Percentiles rank a stretch among this genome's conserved stretches.
Evolutionary conservation across 2,329 filamentous ascomycete genomes (phyloP).

Genomic region (Trichoderma breve): DNA sequence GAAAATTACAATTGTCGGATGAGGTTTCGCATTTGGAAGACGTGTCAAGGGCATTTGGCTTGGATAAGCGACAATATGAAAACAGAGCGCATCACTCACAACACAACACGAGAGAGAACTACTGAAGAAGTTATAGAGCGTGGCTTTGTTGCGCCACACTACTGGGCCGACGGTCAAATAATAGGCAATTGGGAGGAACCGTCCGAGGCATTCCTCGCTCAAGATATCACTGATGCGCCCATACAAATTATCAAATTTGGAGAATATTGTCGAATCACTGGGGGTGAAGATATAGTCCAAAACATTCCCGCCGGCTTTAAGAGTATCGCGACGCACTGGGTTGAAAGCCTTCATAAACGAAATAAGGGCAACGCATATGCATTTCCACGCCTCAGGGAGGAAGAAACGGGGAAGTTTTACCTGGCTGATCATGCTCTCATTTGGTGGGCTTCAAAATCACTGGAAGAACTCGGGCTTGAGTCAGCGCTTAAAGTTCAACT

Average conservation of each 20-base stretch:
- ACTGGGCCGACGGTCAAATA: background rate
- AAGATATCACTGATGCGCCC: background rate
- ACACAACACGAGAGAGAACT: background rate
- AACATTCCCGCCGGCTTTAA: rapidly evolving
- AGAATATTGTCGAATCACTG: background rate
- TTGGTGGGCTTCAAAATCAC: background rate
- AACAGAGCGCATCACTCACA: too few relatives aligned
- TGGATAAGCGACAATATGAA: background rate
- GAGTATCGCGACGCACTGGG: background rate
- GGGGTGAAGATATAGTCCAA: rapidly evolving
- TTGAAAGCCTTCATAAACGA: background rate
- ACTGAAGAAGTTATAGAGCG: background rate
- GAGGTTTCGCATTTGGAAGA: background rate
- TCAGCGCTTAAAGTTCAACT: background rate
- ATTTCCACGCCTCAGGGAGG: background rate
- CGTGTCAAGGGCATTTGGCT: background rate
- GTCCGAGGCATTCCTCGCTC: rapidly evolving
- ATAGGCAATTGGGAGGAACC: rapidly evolving
- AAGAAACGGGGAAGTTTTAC: background rate
- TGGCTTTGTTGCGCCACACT: background rate
- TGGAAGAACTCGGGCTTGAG: background rate
- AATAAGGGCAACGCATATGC: background rate
- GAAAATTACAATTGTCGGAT: background rate
- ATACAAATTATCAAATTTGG: background rate
- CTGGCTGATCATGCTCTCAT: background rate